Base-by-base conservation (phyloP, 116 monocot genomes). In the Zostera marina region DNA sequence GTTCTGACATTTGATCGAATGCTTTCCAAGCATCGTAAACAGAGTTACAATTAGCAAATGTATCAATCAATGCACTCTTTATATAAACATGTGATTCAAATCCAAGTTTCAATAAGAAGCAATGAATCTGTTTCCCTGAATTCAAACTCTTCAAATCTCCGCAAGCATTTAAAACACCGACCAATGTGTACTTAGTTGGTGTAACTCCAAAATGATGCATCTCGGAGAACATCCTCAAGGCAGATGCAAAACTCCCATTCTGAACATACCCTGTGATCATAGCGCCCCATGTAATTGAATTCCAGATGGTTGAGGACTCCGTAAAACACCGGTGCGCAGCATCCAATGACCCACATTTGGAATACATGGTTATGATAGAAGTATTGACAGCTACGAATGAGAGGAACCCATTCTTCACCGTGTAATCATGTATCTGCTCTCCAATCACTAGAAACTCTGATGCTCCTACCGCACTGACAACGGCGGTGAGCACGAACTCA, bases 121-220 rank as follows among this genome's bases (percentile, higher is more conserved):
- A 59, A 62, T 92, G 92, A 16, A 56, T 58, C 60, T 87, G 83
- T 26, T 46, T 81, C 57, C 87, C 87, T 61, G 69, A 55, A 0
- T 24, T 1, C 47, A 87, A 62, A 46, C 68, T 55, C 1, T 12
- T 41, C 1, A 3, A 0, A 60, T 87, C 92, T 9, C 87, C 76
- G 20, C 80, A 82, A 8, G 92, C 77, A 54, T 83, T 92, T 14
- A 92, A 68, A 25, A 80, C 70, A 11, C 92, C 87, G 5, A 92
- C 92, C n/a, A 86, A 78, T 11, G 87, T 87, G 72, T 75, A 92
- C 42, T 92, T 83, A 26, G 55, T 92, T 3, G 92, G 80, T 16
- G 51, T 56, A 25, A 77, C 41, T 17, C 73, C 83, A 39, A 59
- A 47, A 32, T 13, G 53, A 21, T 82, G 82, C 92, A 92, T 92